These are phyloP conservation scores for Fusarium napiforme DNA, from an alignment of 2,329 filamentous ascomycete species.

Conservation along the genomic window DNA sequence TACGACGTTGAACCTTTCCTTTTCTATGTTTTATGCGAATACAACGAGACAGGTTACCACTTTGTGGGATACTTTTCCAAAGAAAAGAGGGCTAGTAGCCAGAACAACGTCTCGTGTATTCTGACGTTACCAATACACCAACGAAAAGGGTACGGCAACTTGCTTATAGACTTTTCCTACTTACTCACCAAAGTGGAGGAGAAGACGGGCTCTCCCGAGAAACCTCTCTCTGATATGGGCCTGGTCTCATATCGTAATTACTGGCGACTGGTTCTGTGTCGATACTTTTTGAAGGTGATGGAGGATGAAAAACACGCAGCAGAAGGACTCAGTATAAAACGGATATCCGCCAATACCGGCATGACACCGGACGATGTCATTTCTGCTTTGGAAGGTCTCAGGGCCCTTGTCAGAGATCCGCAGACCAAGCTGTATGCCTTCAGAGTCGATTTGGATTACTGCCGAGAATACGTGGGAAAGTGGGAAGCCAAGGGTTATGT, in stretches of 20 bases:
- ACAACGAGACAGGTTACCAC: conserved; percentile 90
- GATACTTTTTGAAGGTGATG: conserved; percentile 73
- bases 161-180: conserved; percentile 98
- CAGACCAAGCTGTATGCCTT: conserved; percentile 90
- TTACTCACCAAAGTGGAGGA: conserved; percentile 91
- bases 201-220: conserved; percentile 96
- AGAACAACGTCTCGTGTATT: conserved; percentile 98
- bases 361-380: conserved; percentile 98
- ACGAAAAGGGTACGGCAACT: conserved; percentile 94
- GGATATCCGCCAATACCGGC: conserved; percentile 88
- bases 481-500: conserved; percentile 92
- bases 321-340: conserved; percentile 68
- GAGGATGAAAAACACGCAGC: conserved; percentile 48
- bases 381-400: conserved; percentile 88
- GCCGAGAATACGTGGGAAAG: conserved; percentile 85
- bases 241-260: conserved; percentile 97
- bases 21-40: conserved; percentile 97
- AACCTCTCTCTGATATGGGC: conserved; percentile 97
- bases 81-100: conserved; percentile 92
- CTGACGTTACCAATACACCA: conserved; percentile 96
- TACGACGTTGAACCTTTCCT: conserved; percentile 98
- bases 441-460: conserved; percentile 86
- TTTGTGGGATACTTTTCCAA: conserved; percentile 99
- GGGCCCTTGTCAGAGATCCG: conserved; percentile 89
- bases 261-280: conserved; percentile 90